These are phyloP conservation scores for Fusarium sulawesiense DNA, from an alignment of 2,329 filamentous ascomycete genomes.

Conservation along the genomic window DNA sequence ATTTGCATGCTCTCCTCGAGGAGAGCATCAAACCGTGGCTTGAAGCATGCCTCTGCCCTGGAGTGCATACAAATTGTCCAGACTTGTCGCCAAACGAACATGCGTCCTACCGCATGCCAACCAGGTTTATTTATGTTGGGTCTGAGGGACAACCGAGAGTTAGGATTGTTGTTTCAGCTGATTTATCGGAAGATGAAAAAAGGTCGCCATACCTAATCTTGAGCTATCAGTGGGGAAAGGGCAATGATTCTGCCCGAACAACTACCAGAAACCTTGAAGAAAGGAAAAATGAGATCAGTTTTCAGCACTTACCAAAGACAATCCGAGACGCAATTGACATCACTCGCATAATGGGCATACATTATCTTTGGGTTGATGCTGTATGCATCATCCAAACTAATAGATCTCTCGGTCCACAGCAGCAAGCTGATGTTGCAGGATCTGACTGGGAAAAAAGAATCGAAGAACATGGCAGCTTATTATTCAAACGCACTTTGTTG, in stretches of 20 bases:
- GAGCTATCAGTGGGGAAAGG: neutral
- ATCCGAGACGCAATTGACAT: rapidly evolving
- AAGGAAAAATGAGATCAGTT: rapidly evolving
- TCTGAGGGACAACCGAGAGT: rapidly evolving
- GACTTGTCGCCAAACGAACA: neutral
- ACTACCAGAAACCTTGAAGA: rapidly evolving
- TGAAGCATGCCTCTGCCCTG: neutral
- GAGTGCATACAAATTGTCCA: rapidly evolving
- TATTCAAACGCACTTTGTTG: neutral
- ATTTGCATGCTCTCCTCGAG: neutral
- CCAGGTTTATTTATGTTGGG: neutral
- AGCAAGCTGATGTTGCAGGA: neutral
- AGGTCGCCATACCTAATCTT: neutral
- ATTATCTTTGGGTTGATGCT: neutral
- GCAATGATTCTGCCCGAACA: neutral
- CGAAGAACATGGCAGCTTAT: neutral
- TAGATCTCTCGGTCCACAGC: neutral
- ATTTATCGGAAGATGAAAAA: rapidly evolving
- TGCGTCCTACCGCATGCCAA: rapidly evolving
- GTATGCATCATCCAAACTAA: neutral
- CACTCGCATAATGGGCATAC: neutral
- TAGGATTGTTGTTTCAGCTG: too few species aligned
- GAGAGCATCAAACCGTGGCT: neutral
- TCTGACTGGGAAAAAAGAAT: neutral
- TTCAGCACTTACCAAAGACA: neutral